Evolutionary conservation across 345 rosid genomes (phyloP).

Genomic region (Mercurialis annua): DNA sequence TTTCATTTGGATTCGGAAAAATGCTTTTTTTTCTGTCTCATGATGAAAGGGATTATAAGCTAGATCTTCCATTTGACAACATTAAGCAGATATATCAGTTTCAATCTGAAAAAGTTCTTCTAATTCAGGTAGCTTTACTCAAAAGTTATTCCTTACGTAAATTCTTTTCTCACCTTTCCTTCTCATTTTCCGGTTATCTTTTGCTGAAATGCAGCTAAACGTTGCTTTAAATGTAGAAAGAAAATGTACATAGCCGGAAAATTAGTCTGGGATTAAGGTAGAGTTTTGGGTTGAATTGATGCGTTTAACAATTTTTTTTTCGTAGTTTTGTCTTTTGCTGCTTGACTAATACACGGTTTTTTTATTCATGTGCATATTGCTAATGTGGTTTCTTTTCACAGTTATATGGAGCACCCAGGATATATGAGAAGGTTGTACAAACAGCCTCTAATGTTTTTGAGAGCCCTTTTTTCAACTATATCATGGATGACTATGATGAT

Average conservation of each 20-base stretch:
- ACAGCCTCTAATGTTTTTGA: constrained; percentile 23
- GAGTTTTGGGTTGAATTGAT: no score
- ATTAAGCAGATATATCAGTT: constrained; percentile 68
- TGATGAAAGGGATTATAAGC: constrained; percentile 42
- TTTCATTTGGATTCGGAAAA: constrained; percentile 51
- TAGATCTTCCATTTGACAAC: constrained; percentile 67
- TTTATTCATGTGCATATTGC: background rate
- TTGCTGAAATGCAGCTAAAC: no score
- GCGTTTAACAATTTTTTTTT: constrained; percentile 1
- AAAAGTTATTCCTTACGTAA: no score
- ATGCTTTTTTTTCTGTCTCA: constrained; percentile 43
- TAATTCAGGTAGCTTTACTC: constrained; percentile 50
- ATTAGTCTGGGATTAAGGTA: no score
- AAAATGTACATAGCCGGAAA: no score
- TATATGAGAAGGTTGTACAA: constrained; percentile 37
- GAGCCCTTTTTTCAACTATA: constrained; percentile 34
- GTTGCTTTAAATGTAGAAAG: no score
- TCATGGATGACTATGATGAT: constrained; percentile 40
- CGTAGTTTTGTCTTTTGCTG: background rate
- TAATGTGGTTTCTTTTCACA: constrained; percentile 13
- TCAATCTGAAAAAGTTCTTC: constrained; percentile 38
- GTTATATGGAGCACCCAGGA: constrained; percentile 64
- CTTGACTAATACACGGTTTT: no score
- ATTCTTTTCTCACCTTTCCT: no score
- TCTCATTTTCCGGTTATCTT: no score